These are phyloP conservation scores for Sutorius australiensis DNA, from an alignment of 768 basidiomycete species.

Conservation along the genomic window DNA sequence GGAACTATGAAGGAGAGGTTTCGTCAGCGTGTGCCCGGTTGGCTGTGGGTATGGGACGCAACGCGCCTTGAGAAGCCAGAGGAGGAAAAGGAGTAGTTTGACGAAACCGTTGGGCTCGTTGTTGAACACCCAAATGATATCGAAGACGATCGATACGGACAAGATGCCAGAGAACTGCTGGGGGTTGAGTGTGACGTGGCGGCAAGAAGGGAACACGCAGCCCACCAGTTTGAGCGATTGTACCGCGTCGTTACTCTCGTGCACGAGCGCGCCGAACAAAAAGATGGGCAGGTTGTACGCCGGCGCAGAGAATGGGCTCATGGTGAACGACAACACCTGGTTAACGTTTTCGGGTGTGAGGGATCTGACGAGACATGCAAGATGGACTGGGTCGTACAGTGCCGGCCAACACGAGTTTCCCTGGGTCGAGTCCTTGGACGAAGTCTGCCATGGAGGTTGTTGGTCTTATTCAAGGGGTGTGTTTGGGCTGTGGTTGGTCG, in stretches of 20 bases:
- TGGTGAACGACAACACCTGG: slow-evolving; percentile 60
- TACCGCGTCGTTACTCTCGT: slow-evolving; percentile 61
- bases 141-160: slow-evolving; percentile 58
- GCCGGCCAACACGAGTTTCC: slow-evolving; percentile 60
- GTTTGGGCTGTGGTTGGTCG: neutral
- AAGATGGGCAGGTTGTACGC: slow-evolving; percentile 81
- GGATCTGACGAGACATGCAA: neutral
- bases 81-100: slow-evolving; percentile 49
- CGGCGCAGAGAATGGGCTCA: slow-evolving; percentile 54
- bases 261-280: slow-evolving; percentile 70
- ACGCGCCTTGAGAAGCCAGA: slow-evolving; percentile 57
- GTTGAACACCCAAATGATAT: slow-evolving; percentile 65
- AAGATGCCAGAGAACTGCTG: slow-evolving; percentile 63
- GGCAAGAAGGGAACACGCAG: neutral
- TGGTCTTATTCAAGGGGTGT: neutral
- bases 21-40: neutral
- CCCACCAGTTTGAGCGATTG: slow-evolving; percentile 62
- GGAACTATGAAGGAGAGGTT: slow-evolving; percentile 39
- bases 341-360: neutral
- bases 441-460: slow-evolving; percentile 52
- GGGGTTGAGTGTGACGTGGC: neutral
- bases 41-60: neutral
- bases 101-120: slow-evolving; percentile 55
- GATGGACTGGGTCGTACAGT: slow-evolving; percentile 42
- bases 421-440: slow-evolving; percentile 65